Conservation (phyloP, 2,329 filamentous ascomycete species). For the Penicillium sp. region DNA sequence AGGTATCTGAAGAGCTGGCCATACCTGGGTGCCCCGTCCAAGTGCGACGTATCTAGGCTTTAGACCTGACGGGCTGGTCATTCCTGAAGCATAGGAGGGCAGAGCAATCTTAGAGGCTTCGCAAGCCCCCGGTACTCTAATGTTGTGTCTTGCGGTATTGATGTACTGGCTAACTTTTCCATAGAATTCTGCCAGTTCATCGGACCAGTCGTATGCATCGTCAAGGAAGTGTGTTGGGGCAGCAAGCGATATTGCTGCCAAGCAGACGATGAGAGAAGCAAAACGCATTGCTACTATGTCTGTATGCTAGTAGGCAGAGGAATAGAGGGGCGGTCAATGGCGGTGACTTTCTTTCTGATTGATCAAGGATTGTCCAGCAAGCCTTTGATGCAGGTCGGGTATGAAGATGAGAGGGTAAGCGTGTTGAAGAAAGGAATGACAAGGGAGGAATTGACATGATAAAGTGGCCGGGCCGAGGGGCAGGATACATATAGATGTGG, state of each 20-base stretch:
- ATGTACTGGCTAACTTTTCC: constrained; percentile 40
- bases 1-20: constrained; percentile 1
- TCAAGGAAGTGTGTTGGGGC: constrained; percentile 33
- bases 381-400: constrained; percentile 9
- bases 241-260: constrained; percentile 33
- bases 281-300: constrained; percentile 22
- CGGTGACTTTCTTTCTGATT: background rate
- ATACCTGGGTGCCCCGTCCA: constrained; percentile 70
- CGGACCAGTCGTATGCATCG: constrained; percentile 37
- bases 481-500: constrained; percentile 21
- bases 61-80: constrained; percentile 62
- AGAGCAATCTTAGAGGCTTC: constrained; percentile 34
- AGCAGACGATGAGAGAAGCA: constrained; percentile 25
- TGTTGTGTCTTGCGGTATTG: constrained; percentile 20
- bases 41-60: constrained; percentile 74
- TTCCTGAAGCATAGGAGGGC: constrained; percentile 52
- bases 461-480: constrained; percentile 10
- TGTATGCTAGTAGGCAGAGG: constrained; percentile 7
- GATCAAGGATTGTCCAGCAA: constrained; percentile 2
- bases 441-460: constrained; percentile 11
- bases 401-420: background rate
- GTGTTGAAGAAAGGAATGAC: constrained; percentile 11
- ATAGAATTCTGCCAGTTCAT: constrained; percentile 40
- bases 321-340: background rate
- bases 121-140: constrained; percentile 24